phyloP scores from a whole-genome alignment of 306 rosid genomes.

The Ormosia semicastrata region DNA sequence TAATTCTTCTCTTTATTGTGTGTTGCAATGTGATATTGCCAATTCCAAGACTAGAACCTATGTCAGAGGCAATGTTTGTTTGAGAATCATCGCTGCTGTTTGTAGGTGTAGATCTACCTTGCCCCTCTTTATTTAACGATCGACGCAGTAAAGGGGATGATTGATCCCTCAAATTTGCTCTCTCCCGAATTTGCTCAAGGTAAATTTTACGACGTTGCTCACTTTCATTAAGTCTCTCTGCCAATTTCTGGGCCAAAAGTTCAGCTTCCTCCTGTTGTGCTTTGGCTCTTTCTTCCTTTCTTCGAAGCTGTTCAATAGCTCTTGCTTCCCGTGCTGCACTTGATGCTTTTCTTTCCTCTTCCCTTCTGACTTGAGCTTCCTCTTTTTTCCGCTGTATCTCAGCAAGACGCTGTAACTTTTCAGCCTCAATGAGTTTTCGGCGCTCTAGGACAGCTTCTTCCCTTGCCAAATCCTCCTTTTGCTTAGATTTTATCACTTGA shows the following conservation, averaged over 20 bases:
- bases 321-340: constrained; percentile 99
- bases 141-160: constrained; percentile 86
- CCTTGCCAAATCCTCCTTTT: constrained; percentile 95
- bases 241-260: constrained; percentile 95
- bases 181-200: constrained; percentile 95
- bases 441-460: constrained; percentile 99
- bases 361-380: constrained; percentile 96
- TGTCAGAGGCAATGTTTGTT: constrained; percentile 47
- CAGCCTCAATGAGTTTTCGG: constrained; percentile 90
- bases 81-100: constrained; percentile 70
- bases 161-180: constrained; percentile 99
- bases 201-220: constrained; percentile 95
- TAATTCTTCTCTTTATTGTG: constrained; percentile 85
- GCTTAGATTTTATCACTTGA: constrained; percentile 92
- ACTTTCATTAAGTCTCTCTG: constrained; percentile 95
- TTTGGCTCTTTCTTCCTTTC: constrained; percentile 97
- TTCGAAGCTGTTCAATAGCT: constrained; percentile 88
- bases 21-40: constrained; percentile 65
- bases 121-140: constrained; percentile 69
- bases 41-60: constrained; percentile 57
- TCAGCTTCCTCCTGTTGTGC: constrained; percentile 99
- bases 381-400: constrained; percentile 96
- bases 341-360: constrained; percentile 98
- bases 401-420: constrained; percentile 95
- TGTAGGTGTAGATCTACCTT: constrained; percentile 58